Base-by-base conservation (phyloP, 352 stramenopile genomes). In the Phytophthora hybrid region DNA sequence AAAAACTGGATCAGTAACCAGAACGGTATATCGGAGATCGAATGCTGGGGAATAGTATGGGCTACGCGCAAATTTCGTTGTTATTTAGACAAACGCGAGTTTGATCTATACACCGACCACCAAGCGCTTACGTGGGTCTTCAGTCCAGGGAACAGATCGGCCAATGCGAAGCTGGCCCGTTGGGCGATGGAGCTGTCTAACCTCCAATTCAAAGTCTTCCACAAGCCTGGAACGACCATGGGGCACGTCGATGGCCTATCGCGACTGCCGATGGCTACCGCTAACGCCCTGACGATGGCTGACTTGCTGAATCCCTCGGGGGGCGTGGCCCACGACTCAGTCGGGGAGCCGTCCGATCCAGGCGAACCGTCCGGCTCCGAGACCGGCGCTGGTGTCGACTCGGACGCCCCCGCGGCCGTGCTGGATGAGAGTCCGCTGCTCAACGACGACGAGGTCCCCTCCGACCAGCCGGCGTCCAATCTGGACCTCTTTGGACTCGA, bases 121-220 rank as follows among this genome's bases (percentile, higher is more conserved):
- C 26, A 31, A 3, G 26, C 26, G 26, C 26, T 31, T 0, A 31
- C 26, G 26, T 31, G 26, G 26, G 26, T 31, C 4, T 31, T 31
- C 26, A 31, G 26, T 4, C 26, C 26, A 0, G 26, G 26, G 0
- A 31, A 31, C 26, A 4, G 26, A 0, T 31, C 26, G 8, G 21
- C 2, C 2, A 67, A 67, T 14, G 29, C 60, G 8, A 59, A 67
- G 32, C 7, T 60, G 32, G 60, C 60, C 2, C n/a, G 49, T 14
- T 67, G 60, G 49, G 49, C 32, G 0, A 60, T 59, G 60, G 60
- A 67, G 23, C 19, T 60, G 0, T 67, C 49, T 0, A 56, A 67
- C 47, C 7, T 67, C 4, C 60, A 51, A 19, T 59, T 59, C 32
- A 59, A 60, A 18, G 47, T 67, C 0, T 31, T 52, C 19, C 60